Evolutionary conservation across 2,329 filamentous ascomycete genomes (phyloP), one percentile per base, ranked within the genome.

Genomic region (Neocucurbitaria cava): DNA sequence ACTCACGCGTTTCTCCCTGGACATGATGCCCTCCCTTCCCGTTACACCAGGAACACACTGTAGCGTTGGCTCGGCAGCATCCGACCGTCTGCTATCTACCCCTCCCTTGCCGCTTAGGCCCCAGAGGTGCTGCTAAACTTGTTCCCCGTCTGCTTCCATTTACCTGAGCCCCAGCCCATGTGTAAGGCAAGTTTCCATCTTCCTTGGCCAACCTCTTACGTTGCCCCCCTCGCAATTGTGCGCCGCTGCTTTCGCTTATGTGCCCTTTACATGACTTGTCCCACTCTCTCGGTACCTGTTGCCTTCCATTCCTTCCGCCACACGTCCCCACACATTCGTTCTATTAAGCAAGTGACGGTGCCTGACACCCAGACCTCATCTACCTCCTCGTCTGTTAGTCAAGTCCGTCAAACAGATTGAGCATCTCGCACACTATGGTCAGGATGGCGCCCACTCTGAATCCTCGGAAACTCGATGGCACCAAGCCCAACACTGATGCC

Each of bases 81-180:
- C 65, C 64, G 69, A 62, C 54, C 56, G 52, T 46, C 59, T 59
- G 51, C 49, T 61, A 64, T 66, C 59, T 65, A 62, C 59, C 52
- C 60, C 47, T 69, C 68, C 70, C 69, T 73, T 74, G 65, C 68
- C 56, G 65, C 65, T 58, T 31, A 53, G 59, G 49, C 51, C 49
- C 46, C 15, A 23, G 36, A 35, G 54, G 47, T 59, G 54, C 57
- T 67, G 57, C 64, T 69, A 70, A 68, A 58, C 63, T 66, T 63
- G 61, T 58, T 65, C 58, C 52, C 20, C 58, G 58, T 58, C 56
- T 62, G 46, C 58, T 61, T 54, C 49, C 46, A 46, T 63, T 61
- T 58, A 35, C 46, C 59, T 56, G 45, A 61, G 44, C 54, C 58
- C 55, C 53, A 52, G 49, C 51, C 56, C 62, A 61, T 64, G 58